Evolutionary conservation across 1,139 yeast species (phyloP), one percentile per base, ranked within the genome.

Genomic region (Lodderomyces elongisporus): DNA sequence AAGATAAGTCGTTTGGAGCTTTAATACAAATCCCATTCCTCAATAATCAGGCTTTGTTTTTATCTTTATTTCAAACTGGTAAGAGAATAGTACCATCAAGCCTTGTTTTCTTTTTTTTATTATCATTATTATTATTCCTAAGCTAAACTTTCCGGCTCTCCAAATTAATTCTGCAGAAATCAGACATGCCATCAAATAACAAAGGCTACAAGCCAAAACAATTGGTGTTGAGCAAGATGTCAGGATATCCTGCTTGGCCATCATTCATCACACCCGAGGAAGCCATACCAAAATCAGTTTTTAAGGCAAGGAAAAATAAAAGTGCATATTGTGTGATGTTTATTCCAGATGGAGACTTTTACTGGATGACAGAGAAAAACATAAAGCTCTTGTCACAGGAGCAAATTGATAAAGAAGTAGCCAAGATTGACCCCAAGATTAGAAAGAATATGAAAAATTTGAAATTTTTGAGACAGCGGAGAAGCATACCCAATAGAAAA

Each of bases 171-270:
- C n/a, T n/a, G n/a, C n/a, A n/a, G n/a, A n/a, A n/a, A n/a, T n/a
- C n/a, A n/a, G n/a, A n/a, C n/a, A n/a, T n/a, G n/a, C n/a, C n/a
- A n/a, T n/a, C n/a, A n/a, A n/a, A n/a, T n/a, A n/a, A n/a, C n/a
- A n/a, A n/a, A n/a, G n/a, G n/a, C n/a, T n/a, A n/a, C 15, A 23
- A 23, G n/a, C 23, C 25, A 18, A 31, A 30, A 14, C 31, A 21
- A 24, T 51, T 64, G 47, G 73, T 68, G 9, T 51, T 65, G 42
- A 70, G 74, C 35, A 68, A 68, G 45, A 67, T 68, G 74, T 60
- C 64, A 20, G 70, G 73, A 30, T 68, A 61, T 44, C 69, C 72
- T 1, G 67, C 70, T 20, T 68, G 74, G 74, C 74, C 74, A 8
- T 65, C 71, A 13, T 68, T 66, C 41, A 66, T 68, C 38, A 65